phyloP scores from a whole-genome alignment of 2,329 filamentous ascomycete genomes.

The Aureobasidium musti region DNA sequence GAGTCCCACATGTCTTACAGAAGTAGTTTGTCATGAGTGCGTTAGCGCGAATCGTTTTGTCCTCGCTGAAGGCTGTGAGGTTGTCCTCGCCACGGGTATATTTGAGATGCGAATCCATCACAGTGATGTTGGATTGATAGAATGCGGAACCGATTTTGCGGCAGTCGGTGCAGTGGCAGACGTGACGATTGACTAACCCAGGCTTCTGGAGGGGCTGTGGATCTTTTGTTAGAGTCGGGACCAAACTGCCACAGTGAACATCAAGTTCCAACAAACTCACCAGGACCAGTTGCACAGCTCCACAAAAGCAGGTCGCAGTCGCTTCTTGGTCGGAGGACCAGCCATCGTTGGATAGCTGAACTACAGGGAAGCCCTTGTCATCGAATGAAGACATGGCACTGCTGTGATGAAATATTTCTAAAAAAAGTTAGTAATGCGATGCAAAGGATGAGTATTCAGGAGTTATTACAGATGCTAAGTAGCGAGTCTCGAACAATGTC shows the following conservation, averaged over 20 bases:
- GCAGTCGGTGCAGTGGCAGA: conserved; percentile 64
- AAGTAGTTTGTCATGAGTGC: conserved; percentile 63
- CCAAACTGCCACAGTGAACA: too few species aligned
- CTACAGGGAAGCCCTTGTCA: not conserved
- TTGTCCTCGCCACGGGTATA: conserved; percentile 57
- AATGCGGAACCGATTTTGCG: conserved; percentile 64
- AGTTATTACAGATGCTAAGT: too few species aligned
- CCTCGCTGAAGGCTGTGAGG: conserved; percentile 52
- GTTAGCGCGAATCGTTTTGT: conserved; percentile 51
- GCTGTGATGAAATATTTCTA: too few species aligned
- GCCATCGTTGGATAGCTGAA: not conserved
- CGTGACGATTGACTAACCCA: conserved; percentile 53
- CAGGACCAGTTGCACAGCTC: conserved; percentile 57
- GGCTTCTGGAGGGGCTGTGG: conserved; percentile 41
- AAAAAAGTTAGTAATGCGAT: too few species aligned
- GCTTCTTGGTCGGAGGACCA: conserved; percentile 38
- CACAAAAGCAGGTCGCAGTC: conserved; percentile 62
- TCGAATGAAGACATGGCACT: not conserved
- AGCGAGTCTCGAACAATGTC: too few species aligned
- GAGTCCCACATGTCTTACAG: conserved; percentile 60
- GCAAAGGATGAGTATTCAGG: too few species aligned
- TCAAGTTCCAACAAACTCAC: conserved; percentile 43
- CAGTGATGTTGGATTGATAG: conserved; percentile 61
- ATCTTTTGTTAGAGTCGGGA: not conserved
- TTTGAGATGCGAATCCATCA: conserved; percentile 50